Evolutionary conservation across 192 early-diverging fungal genomes (phyloP).

Genomic region (Backusella tarrabulga): DNA sequence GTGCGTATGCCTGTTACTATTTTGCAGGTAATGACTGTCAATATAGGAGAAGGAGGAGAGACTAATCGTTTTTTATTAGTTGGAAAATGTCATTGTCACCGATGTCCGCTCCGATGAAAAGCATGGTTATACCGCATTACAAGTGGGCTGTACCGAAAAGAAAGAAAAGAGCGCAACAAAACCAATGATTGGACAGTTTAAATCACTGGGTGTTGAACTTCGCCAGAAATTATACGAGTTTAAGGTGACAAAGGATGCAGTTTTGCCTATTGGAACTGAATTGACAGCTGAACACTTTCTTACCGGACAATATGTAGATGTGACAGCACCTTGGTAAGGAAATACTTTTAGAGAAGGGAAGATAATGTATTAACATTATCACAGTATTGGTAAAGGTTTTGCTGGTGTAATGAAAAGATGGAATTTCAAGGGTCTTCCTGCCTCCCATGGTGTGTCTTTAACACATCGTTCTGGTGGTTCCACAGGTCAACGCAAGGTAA

Average conservation of each 20-base stretch:
- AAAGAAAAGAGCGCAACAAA: constrained; percentile 64
- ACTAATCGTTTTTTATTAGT: constrained; percentile 31
- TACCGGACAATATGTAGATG: constrained; percentile 94
- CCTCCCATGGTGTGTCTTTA: constrained; percentile 93
- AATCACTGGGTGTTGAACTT: constrained; percentile 65
- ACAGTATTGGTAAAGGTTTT: constrained; percentile 90
- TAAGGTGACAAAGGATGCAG: constrained; percentile 80
- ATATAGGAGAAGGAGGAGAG: no score
- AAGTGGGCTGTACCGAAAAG: constrained; percentile 65
- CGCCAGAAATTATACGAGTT: constrained; percentile 85
- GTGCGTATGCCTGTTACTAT: constrained; percentile 88
- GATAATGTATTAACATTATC: not conserved
- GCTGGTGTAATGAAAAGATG: constrained; percentile 98
- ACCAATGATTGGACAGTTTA: constrained; percentile 75
- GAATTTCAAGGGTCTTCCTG: constrained; percentile 86
- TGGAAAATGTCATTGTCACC: constrained; percentile 69
- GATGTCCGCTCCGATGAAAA: constrained; percentile 52
- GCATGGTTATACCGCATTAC: constrained; percentile 58
- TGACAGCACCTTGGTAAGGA: constrained; percentile 75
- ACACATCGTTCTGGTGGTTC: constrained; percentile 88
- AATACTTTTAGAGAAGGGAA: not conserved
- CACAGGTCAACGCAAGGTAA: constrained; percentile 77
- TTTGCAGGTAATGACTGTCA: constrained; percentile 55
- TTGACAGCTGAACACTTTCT: constrained; percentile 89
- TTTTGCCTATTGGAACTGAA: constrained; percentile 74